Conservation (phyloP, 2,329 filamentous ascomycete species). For the Fusarium sp. region DNA sequence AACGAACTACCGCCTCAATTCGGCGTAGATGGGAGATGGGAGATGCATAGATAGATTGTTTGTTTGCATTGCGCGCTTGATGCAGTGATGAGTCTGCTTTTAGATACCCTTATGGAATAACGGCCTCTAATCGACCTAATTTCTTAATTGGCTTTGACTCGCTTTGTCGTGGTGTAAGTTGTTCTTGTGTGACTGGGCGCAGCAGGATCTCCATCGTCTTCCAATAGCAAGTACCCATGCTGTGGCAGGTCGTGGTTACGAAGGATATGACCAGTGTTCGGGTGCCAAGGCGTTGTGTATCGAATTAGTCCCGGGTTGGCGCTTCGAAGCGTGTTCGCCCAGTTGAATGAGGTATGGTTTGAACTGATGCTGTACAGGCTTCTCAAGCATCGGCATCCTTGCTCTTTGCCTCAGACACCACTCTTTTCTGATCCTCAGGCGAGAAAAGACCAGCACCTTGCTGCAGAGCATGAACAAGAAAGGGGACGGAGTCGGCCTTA, state of each 20-base stretch:
- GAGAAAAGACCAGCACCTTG: constrained; percentile 77
- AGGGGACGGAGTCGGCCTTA: constrained; percentile 72
- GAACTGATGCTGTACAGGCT: neutral
- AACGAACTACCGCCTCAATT: neutral
- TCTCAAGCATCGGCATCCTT: constrained; percentile 36
- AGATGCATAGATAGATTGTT: constrained; percentile 14
- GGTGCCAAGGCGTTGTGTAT: neutral
- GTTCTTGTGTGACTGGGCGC: neutral
- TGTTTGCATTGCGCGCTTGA: constrained; percentile 19
- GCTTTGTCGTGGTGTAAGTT: neutral
- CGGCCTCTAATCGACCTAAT: constrained; percentile 14
- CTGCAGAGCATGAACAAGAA: constrained; percentile 77
- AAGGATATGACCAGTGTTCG: neutral
- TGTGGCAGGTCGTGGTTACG: too few relatives aligned
- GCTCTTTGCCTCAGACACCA: constrained; percentile 36
- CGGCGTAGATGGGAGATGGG: neutral
- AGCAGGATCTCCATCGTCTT: neutral
- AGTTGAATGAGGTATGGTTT: neutral
- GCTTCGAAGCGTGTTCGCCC: neutral
- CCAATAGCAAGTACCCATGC: neutral
- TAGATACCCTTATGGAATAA: constrained; percentile 49
- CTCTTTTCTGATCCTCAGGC: constrained; percentile 55
- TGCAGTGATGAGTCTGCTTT: constrained; percentile 37
- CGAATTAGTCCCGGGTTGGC: too few relatives aligned
- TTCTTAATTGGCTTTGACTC: neutral